Base-by-base conservation (phyloP, 2,329 filamentous ascomycete species). In the Penicillium thymicola region DNA sequence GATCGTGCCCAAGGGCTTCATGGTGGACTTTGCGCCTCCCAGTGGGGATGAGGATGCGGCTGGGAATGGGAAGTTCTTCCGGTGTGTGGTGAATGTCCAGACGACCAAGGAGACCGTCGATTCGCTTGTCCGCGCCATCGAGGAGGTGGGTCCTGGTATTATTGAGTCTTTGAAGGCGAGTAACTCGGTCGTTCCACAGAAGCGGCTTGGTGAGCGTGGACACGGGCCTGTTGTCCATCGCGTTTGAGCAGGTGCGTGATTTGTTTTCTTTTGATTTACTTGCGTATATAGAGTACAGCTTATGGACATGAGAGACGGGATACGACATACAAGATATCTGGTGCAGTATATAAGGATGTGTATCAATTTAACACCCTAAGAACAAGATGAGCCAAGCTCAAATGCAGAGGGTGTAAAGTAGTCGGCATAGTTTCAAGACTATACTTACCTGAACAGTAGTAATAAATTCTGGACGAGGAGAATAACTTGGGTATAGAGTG, bases 11-110 rank as follows among this genome's bases (percentile, higher is more conserved):
- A 79, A 78, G 60, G 87, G 87, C 0, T 89, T 88, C 64, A 89
- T 90, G 86, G 78, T 89, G 59, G 87, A 88, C 70, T 87, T 81
- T 75, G 84, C 85, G 43, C 83, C 83, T 4, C 76, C 77, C 0
- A 74, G 70, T 40, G 67, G 77, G 53, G 80, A 78, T 62, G 76
- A 76, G 18, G 72, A 76, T 28, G 82, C 81, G 11, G 72, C 73
- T n/a, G 79, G 79, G 32, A 78, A 78, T 58, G 87, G 87, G 0
- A 83, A 80, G 66, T 89, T 89, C 65, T 88, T 90, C 67, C 76
- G 87, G 43, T 87, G 85, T 11, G 87, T 90, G 21, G 83, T 89
- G 3, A 88, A 88, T 75, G 78, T 82, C 2, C 78, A 79, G 54
- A 89, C 85, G 37, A 78, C 75, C 58, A 80, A 66, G 64, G 82